Conservation (phyloP, 257 asterid species). For the Fraxinus anomala region DNA sequence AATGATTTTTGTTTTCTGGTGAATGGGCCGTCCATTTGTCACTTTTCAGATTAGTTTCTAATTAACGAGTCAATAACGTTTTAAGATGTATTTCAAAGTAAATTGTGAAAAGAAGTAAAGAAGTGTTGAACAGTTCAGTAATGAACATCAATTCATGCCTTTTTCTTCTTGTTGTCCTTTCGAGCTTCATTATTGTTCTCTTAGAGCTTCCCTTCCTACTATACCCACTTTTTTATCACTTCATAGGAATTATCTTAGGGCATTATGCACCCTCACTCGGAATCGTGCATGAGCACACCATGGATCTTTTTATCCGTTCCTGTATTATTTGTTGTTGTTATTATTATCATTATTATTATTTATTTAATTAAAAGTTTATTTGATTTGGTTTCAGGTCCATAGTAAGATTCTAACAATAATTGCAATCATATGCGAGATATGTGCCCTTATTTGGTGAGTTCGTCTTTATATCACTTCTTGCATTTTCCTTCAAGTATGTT, state of each 20-base stretch:
- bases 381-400: conserved; percentile 70
- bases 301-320: not conserved
- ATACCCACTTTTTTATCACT: not conserved
- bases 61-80: not conserved
- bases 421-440: conserved; percentile 78
- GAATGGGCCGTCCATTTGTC: not conserved
- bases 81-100: not conserved
- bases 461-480: conserved; percentile 24
- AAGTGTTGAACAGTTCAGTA: not conserved
- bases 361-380: conserved; percentile 5
- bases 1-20: not conserved
- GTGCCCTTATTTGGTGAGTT: conserved; percentile 93
- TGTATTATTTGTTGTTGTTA: too few species aligned
- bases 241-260: not conserved
- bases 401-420: conserved; percentile 79
- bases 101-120: not conserved
- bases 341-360: too few species aligned
- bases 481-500: conserved; percentile 19
- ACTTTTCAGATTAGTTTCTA: not conserved
- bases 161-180: not conserved
- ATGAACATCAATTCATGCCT: too few species aligned
- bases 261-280: not conserved
- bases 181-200: not conserved
- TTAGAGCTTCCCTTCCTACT: not conserved
- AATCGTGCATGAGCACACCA: not conserved